Evolutionary conservation across 1,284 basidiomycete genomes (phyloP).

Genomic region (Microstroma glucosiphilum): DNA sequence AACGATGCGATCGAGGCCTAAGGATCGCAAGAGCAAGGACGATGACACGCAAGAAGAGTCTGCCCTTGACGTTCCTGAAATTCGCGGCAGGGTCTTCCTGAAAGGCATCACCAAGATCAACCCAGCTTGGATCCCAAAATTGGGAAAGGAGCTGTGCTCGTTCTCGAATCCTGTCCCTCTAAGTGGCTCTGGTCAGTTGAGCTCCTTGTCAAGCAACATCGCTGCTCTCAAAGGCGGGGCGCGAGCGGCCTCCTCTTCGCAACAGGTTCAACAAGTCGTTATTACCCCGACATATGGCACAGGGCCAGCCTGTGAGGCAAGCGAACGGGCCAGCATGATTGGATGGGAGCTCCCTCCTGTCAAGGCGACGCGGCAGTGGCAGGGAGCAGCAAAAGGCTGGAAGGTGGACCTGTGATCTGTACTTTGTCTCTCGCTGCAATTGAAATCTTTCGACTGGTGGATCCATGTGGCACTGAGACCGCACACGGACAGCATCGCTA

Average conservation of each 20-base stretch:
- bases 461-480: too few species aligned
- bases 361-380: conserved; percentile 24
- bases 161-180: conserved; percentile 67
- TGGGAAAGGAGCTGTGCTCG: conserved; percentile 75
- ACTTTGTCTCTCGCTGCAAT: not conserved
- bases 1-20: conserved; percentile 49
- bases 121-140: conserved; percentile 74
- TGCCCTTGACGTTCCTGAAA: not conserved
- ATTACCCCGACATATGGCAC: conserved; percentile 44
- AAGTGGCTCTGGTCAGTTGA: not conserved
- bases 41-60: conserved; percentile 10
- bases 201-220: too few species aligned
- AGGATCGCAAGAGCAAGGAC: conserved; percentile 14
- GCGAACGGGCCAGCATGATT: conserved; percentile 28
- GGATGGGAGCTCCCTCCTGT: conserved; percentile 46
- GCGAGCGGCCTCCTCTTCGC: not conserved
- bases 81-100: conserved; percentile 31
- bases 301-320: conserved; percentile 28
- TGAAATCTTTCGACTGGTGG: not conserved
- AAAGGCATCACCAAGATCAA: conserved; percentile 59
- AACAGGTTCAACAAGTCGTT: conserved; percentile 22
- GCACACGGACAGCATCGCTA: too few species aligned
- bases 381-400: not conserved
- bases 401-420: conserved; percentile 5
- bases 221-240: too few species aligned